phyloP scores from a whole-genome alignment of 768 basidiomycete species.

The Daedaleopsis nitida region DNA sequence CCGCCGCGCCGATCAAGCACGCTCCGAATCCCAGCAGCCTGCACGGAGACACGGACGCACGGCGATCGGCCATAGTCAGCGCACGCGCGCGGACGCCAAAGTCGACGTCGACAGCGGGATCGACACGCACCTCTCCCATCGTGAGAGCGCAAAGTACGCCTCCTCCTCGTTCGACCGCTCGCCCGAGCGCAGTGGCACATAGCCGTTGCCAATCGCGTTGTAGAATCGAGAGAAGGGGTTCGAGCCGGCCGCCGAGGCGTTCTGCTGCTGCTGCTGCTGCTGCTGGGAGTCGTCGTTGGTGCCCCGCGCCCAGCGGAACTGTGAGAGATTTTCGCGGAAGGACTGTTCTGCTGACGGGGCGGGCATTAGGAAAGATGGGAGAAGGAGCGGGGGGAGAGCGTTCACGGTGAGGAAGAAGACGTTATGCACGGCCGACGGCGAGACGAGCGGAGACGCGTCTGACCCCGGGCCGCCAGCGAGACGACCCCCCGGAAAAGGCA shows the following conservation, averaged over 20 bases:
- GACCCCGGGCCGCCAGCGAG: not conserved
- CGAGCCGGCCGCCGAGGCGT: slow-evolving; percentile 30
- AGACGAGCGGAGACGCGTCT: not conserved
- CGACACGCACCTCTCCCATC: slow-evolving; percentile 83
- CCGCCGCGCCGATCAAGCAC: slow-evolving; percentile 86
- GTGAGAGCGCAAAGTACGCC: slow-evolving; percentile 87
- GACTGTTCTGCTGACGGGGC: slow-evolving; percentile 52
- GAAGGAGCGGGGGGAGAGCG: not conserved
- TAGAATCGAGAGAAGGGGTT: slow-evolving; percentile 79
- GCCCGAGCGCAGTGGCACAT: slow-evolving; percentile 82
- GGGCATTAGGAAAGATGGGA: slow-evolving; percentile 10
- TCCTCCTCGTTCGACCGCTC: slow-evolving; percentile 93
- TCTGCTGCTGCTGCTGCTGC: slow-evolving; percentile 47
- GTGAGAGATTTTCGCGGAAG: slow-evolving; percentile 75
- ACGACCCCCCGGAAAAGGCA: not conserved
- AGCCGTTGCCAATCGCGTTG: slow-evolving; percentile 80
- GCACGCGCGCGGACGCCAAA: not conserved
- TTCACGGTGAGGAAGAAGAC: not conserved
- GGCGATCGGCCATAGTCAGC: not conserved
- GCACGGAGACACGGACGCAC: too few species aligned
- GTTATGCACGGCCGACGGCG: too few species aligned
- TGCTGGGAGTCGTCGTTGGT: slow-evolving; percentile 62
- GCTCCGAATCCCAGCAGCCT: slow-evolving; percentile 90
- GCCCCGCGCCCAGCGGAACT: slow-evolving; percentile 85
- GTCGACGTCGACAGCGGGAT: slow-evolving; percentile 41